Evolutionary conservation across 495 filamentous ascomycete species (phyloP), one percentile per base, ranked within the genome.

Genomic region (Daldinia loculata): DNA sequence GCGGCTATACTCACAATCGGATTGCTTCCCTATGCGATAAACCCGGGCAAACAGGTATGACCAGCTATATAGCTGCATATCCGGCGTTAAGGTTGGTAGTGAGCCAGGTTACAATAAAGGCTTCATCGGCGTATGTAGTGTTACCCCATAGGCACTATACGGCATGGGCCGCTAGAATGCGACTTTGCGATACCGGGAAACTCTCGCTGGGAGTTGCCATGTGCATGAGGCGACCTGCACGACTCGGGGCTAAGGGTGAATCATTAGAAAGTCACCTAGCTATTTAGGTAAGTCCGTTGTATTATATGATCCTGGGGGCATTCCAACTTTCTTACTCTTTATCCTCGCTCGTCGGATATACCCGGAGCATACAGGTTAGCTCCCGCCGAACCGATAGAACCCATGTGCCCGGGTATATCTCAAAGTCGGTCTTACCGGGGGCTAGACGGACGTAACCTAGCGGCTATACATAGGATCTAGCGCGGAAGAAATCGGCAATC

Each of bases 341-440:
- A 26, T 50, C 45, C 11, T 39, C 32, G 8, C 14, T 53, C 22
- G 6, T 56, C 39, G 50, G 29, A 39, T 50, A 58, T 19, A 50
- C 2, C 38, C 53, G 53, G 53, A 11, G 26, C 14, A 64, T 8
- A 34, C 14, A 1, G 4, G 7, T 14, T 17, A 30, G 39, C 36
- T 34, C 34, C 11, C 2, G 12, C 41, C 53, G 29, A 58, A 19
- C 39, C 62, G 22, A 27, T 57, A 7, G 38, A 32, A 34, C 56
- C 45, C 6, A 45, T 19, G 36, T 56, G 36, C 27, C 57, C 34
- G 64, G 12, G 38, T 17, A 19, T 56, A 36, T 50, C 19, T 56
- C 48, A 53, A 32, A 38, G 6, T 34, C 41, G 66, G 60, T 30
- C 41, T 43, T 50, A 39, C 52, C 39, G 53, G 61, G 27, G 30